These are phyloP conservation scores for Termitomyces eurrhizus DNA, from an alignment of 768 basidiomycete species.

Conservation along the genomic window DNA sequence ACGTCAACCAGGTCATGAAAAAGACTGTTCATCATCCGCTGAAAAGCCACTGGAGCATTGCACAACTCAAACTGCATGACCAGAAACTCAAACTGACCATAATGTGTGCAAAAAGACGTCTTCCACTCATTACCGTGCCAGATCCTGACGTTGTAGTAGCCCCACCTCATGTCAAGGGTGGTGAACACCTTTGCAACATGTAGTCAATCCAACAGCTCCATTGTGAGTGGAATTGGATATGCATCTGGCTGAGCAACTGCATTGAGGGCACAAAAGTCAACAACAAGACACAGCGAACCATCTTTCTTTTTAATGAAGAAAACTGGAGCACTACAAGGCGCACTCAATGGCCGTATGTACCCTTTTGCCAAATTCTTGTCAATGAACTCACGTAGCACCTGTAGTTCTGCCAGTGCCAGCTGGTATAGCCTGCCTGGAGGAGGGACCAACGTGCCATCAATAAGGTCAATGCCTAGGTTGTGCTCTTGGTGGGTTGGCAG, in stretches of 20 bases:
- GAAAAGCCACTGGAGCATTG: too few relatives aligned
- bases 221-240: background rate
- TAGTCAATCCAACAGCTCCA: background rate
- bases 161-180: background rate
- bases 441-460: background rate
- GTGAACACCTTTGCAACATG: background rate
- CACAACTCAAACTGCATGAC: too few relatives aligned
- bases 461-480: background rate
- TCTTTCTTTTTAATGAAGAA: background rate
- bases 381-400: background rate
- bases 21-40: too few relatives aligned
- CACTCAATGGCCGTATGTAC: background rate
- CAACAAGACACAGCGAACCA: background rate
- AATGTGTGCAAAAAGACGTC: too few relatives aligned
- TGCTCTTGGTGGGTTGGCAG: background rate
- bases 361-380: background rate
- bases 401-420: background rate
- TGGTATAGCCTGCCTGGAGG: background rate
- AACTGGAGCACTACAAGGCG: background rate
- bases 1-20: too few relatives aligned
- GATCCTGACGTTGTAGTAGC: too few relatives aligned
- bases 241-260: background rate
- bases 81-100: too few relatives aligned
- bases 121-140: too few relatives aligned
- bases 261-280: background rate